Conservation (phyloP, 345 rosid species). For the Pelargonium nanum region DNA sequence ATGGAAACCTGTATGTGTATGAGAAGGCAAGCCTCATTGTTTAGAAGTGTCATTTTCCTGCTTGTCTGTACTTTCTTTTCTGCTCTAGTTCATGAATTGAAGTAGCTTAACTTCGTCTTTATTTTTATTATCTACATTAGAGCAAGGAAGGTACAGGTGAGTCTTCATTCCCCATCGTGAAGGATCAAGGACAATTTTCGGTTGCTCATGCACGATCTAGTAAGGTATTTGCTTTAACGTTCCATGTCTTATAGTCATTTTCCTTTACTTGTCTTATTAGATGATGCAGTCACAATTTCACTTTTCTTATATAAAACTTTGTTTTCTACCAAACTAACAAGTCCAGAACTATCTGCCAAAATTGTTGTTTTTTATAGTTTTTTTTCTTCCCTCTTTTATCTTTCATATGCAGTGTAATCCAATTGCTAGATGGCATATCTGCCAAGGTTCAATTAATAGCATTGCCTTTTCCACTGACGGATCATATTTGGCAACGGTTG, state of each 20-base stretch:
- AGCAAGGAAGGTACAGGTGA: conserved; percentile 89
- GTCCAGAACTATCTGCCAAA: background rate
- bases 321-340: background rate
- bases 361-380: background rate
- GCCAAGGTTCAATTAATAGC: conserved; percentile 90
- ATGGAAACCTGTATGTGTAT: conserved; percentile 88
- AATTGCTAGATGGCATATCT: conserved; percentile 92
- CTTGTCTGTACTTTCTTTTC: conserved; percentile 1
- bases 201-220: conserved; percentile 86
- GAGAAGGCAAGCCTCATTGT: conserved; percentile 73
- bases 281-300: background rate
- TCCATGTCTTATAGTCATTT: conserved; percentile 1
- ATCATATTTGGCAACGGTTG: conserved; percentile 79
- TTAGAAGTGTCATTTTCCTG: conserved; percentile 1
- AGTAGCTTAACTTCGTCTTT: background rate
- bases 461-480: conserved; percentile 82
- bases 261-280: conserved; percentile 3
- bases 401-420: conserved; percentile 67
- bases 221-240: conserved; percentile 42
- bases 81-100: background rate
- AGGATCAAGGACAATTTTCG: conserved; percentile 76
- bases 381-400: background rate
- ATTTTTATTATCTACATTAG: conserved; percentile 25
- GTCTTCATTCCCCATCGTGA: conserved; percentile 81
- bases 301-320: background rate